Conservation (phyloP, 1,139 yeast genomes). For the Suhomyces ambrosiae region DNA sequence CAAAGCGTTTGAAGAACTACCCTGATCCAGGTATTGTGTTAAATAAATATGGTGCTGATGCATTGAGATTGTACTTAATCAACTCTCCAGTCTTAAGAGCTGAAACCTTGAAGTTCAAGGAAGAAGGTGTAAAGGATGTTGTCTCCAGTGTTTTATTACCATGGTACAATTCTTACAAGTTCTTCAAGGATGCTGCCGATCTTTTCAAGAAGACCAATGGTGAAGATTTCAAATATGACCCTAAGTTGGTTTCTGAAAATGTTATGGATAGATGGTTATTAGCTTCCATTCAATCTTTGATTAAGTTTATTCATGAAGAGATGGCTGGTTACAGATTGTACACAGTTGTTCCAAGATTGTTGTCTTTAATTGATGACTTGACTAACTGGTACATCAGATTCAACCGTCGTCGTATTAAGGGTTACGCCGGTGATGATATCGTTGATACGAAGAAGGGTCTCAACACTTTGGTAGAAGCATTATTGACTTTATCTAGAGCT, state of each 20-base stretch:
- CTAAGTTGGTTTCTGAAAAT: constrained; percentile 64
- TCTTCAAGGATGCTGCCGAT: constrained; percentile 92
- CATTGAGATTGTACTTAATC: constrained; percentile 90
- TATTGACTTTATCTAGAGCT: constrained; percentile 85
- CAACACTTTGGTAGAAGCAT: constrained; percentile 87
- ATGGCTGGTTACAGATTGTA: constrained; percentile 88
- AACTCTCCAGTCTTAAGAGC: constrained; percentile 97
- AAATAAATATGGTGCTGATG: constrained; percentile 95
- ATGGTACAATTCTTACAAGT: constrained; percentile 97
- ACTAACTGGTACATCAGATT: constrained; percentile 99
- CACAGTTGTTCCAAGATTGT: constrained; percentile 92
- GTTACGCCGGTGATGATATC: constrained; percentile 69
- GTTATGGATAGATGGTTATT: constrained; percentile 98
- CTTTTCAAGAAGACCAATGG: constrained; percentile 75
- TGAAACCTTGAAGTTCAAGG: constrained; percentile 94
- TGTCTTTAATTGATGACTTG: constrained; percentile 86
- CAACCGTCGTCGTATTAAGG: constrained; percentile 97
- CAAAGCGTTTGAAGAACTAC: constrained; percentile 95
- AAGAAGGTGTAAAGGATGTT: constrained; percentile 98
- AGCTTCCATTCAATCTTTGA: constrained; percentile 90
- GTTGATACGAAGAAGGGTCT: constrained; percentile 85
- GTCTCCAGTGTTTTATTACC: constrained; percentile 94
- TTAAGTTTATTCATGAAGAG: constrained; percentile 82
- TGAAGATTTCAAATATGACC: constrained; percentile 72
- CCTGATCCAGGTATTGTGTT: constrained; percentile 90